Conservation (phyloP, 441 rosid species). For the Pelargonium cotyledonis region DNA sequence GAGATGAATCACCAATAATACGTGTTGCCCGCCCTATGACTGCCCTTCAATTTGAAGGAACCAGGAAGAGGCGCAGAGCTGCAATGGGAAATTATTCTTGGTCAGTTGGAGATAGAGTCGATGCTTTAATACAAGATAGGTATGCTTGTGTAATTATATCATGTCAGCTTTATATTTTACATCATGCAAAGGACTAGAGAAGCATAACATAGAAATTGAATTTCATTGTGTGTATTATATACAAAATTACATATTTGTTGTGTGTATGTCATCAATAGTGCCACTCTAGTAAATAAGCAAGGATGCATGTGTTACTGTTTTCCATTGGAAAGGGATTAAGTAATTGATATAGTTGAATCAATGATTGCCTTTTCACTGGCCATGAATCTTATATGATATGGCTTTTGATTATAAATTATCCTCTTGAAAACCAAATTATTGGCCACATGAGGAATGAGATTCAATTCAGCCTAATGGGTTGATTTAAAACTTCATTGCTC, state of each 20-base stretch:
- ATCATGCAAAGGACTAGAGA: not conserved
- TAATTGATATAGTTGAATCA: no score
- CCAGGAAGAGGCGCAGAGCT: conserved; percentile 92
- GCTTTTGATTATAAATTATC: no score
- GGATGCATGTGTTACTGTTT: no score
- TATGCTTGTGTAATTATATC: conserved; percentile 20
- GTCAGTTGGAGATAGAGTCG: conserved; percentile 87
- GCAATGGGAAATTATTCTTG: conserved; percentile 67
- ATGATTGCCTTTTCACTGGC: no score
- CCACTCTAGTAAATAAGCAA: no score
- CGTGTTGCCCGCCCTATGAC: conserved; percentile 68
- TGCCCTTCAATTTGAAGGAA: conserved; percentile 74
- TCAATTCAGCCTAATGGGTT: not conserved
- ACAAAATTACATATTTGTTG: no score
- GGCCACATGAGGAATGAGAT: not conserved
- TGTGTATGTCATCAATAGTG: no score
- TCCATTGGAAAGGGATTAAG: no score
- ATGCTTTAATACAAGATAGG: conserved; percentile 88
- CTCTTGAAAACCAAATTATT: not conserved
- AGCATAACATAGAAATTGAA: not conserved
- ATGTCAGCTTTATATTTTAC: conserved; percentile 2
- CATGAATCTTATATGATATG: no score
- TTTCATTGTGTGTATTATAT: not conserved
- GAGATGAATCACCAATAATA: conserved; percentile 57
- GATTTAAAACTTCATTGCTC: not conserved